These are phyloP conservation scores for Pluteus cervinus DNA, from an alignment of 768 basidiomycete species.

Conservation along the genomic window DNA sequence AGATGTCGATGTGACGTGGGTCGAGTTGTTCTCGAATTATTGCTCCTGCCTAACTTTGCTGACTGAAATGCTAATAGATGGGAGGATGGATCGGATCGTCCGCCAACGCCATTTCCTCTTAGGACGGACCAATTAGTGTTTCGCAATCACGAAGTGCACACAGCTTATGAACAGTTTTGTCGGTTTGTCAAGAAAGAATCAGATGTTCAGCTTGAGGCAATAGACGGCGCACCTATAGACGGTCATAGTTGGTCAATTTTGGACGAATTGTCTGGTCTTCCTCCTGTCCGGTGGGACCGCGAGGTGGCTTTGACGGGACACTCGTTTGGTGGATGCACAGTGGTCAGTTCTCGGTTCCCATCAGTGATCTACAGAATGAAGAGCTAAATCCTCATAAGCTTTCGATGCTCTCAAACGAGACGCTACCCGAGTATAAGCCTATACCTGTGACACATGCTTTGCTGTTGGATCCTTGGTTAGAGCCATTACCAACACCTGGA, in stretches of 20 bases:
- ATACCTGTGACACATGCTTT: slow-evolving; percentile 56
- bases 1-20: slow-evolving; percentile 52
- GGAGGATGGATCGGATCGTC: slow-evolving; percentile 18
- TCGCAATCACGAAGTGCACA: slow-evolving; percentile 64
- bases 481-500: slow-evolving; percentile 61
- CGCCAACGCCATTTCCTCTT: slow-evolving; percentile 36
- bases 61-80: slow-evolving; percentile 16
- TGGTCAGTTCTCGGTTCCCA: slow-evolving; percentile 23
- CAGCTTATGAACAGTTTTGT: slow-evolving; percentile 51
- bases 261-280: slow-evolving; percentile 13
- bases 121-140: slow-evolving; percentile 67
- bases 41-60: slow-evolving; percentile 1
- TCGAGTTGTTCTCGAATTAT: slow-evolving; percentile 1
- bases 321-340: slow-evolving; percentile 42
- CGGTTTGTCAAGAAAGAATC: slow-evolving; percentile 38
- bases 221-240: slow-evolving; percentile 29
- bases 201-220: slow-evolving; percentile 26
- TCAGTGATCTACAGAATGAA: neutral
- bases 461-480: slow-evolving; percentile 81
- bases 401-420: slow-evolving; percentile 45
- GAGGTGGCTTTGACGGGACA: slow-evolving; percentile 37
- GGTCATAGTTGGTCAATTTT: slow-evolving; percentile 34
- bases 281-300: slow-evolving; percentile 24
- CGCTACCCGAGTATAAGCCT: slow-evolving; percentile 30
- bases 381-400: slow-evolving; percentile 32